Evolutionary conservation across 352 stramenopile genomes (phyloP).

Genomic region (Globisporangium rhizosaccharum): DNA sequence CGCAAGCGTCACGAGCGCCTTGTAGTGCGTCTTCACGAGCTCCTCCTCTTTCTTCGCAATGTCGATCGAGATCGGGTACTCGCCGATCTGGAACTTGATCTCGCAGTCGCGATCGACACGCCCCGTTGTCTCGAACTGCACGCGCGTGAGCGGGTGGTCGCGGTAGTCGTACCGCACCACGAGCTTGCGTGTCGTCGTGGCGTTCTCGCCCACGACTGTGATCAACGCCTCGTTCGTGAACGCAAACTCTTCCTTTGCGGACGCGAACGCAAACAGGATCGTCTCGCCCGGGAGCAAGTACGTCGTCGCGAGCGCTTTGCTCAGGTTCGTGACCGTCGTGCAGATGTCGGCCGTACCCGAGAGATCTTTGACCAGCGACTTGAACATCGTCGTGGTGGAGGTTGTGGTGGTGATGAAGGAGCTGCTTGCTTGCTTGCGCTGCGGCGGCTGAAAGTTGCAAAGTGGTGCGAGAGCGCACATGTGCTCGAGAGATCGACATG

Average conservation of each 20-base stretch:
- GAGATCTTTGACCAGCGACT: conserved; percentile 42
- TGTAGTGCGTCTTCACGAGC: conserved; percentile 44
- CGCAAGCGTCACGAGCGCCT: conserved; percentile 33
- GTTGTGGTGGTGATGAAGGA: background rate
- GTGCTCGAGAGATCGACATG: too few species aligned
- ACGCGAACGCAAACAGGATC: conserved; percentile 49
- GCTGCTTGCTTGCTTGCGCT: background rate
- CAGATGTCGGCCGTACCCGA: conserved; percentile 50
- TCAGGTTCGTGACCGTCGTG: conserved; percentile 34
- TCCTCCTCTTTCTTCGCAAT: conserved; percentile 45
- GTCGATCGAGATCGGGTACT: conserved; percentile 36
- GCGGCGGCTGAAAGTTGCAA: conserved; percentile 3
- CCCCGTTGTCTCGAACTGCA: conserved; percentile 50
- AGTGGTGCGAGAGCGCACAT: conserved; percentile 1
- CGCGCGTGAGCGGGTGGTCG: conserved; percentile 22
- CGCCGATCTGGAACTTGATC: conserved; percentile 55
- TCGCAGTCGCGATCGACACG: conserved; percentile 56
- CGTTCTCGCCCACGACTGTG: conserved; percentile 25
- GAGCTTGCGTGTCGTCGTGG: conserved; percentile 47
- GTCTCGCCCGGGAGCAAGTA: conserved; percentile 51
- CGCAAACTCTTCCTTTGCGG: conserved; percentile 51
- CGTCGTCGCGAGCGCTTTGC: conserved; percentile 27
- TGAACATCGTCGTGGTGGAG: conserved; percentile 23
- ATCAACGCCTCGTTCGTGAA: conserved; percentile 66
- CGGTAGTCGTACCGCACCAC: conserved; percentile 37